Evolutionary conservation across 805 yeast genomes (phyloP).

Genomic region (Saccharomycopsis amapae): DNA sequence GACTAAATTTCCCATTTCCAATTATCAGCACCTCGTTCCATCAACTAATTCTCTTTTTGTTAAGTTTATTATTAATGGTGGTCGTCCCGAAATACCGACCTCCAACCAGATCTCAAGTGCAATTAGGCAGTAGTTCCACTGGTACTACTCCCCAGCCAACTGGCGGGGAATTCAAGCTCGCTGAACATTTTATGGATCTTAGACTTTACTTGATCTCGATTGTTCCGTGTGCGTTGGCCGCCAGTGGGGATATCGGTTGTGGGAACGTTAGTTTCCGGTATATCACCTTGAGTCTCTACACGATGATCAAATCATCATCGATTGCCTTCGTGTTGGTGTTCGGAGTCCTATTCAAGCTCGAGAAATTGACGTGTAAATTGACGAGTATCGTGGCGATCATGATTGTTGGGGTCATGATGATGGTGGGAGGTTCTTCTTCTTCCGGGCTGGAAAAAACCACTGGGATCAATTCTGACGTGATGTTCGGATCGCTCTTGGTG

Average conservation of each 20-base stretch:
- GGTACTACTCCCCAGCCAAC: no score
- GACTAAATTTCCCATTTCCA: constrained; percentile 76
- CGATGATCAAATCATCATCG: constrained; percentile 87
- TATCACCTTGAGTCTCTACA: constrained; percentile 77
- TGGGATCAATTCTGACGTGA: constrained; percentile 22
- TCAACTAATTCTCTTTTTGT: constrained; percentile 58
- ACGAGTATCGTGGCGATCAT: constrained; percentile 65
- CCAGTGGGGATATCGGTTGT: constrained; percentile 90
- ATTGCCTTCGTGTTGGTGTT: constrained; percentile 84
- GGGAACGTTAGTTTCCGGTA: constrained; percentile 78
- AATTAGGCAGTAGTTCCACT: constrained; percentile 12
- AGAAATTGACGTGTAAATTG: constrained; percentile 61
- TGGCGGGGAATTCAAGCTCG: constrained; percentile 5
- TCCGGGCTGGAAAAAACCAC: constrained; percentile 9
- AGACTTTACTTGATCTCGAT: constrained; percentile 45
- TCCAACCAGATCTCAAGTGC: constrained; percentile 21
- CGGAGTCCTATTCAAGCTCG: constrained; percentile 76
- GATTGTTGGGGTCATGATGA: constrained; percentile 79
- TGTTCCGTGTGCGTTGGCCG: constrained; percentile 78
- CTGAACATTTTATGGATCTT: constrained; percentile 27
- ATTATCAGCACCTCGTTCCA: constrained; percentile 79
- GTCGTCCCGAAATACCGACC: constrained; percentile 43
- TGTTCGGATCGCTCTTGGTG: constrained; percentile 66
- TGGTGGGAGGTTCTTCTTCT: constrained; percentile 52
- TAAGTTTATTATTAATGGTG: constrained; percentile 43